phyloP scores from a whole-genome alignment of 352 stramenopile species.

The Globisporangium echinulatum region DNA sequence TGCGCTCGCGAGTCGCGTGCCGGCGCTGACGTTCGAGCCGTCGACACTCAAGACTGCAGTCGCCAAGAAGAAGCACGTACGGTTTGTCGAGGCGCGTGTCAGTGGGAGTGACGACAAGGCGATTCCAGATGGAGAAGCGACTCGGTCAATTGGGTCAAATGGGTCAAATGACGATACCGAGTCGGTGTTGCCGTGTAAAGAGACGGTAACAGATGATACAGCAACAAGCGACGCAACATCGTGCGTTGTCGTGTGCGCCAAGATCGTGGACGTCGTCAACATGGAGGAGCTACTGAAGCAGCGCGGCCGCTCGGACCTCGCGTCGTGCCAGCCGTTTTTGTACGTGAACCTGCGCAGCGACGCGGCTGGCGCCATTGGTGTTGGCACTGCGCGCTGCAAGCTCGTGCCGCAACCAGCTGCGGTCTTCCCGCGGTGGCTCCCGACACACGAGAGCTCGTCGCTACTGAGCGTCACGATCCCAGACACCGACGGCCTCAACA shows the following conservation, averaged over 20 bases:
- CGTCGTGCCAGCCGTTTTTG: conserved; percentile 41
- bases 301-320: conserved; percentile 37
- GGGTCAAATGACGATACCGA: conserved; percentile 10
- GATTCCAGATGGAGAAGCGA: conserved; percentile 10
- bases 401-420: conserved; percentile 34
- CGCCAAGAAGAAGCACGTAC: conserved; percentile 56
- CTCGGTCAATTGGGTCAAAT: background rate
- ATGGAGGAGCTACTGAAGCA: conserved; percentile 49
- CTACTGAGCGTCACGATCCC: conserved; percentile 31
- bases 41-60: background rate
- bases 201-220: background rate
- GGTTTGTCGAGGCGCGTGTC: conserved; percentile 27
- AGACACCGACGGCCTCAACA: background rate
- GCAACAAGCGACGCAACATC: background rate
- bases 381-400: conserved; percentile 21
- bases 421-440: conserved; percentile 62
- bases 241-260: conserved; percentile 27
- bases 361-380: conserved; percentile 10
- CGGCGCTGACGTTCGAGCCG: background rate
- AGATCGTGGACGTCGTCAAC: conserved; percentile 40
- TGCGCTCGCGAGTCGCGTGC: conserved; percentile 20
- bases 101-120: background rate
- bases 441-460: conserved; percentile 21
- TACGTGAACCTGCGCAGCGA: conserved; percentile 31
- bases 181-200: no score